phyloP scores from a whole-genome alignment of 148 eudicot genomes.

The Bassia scoparia region DNA sequence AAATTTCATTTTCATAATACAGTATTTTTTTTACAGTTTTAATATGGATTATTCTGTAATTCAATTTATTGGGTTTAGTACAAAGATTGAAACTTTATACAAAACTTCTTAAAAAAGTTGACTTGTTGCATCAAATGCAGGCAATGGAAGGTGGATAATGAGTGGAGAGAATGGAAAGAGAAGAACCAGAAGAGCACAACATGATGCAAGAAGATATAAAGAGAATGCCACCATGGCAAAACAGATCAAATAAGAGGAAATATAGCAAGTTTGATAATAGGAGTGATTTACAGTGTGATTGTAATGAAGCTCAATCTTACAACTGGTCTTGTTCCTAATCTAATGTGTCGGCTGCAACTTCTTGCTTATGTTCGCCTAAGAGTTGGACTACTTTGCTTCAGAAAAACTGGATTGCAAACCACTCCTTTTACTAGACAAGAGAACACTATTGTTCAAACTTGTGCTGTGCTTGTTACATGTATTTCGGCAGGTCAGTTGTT shows the following conservation, averaged over 20 bases:
- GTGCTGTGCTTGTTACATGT: constrained; percentile 86
- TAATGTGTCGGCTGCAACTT: constrained; percentile 85
- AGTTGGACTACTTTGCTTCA: constrained; percentile 62
- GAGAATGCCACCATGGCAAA: constrained; percentile 57
- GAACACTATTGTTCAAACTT: constrained; percentile 76
- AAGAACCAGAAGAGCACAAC: constrained; percentile 16
- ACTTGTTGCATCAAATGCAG: neutral
- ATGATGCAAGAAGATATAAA: constrained; percentile 34
- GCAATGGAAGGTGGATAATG: constrained; percentile 8
- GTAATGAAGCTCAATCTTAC: constrained; percentile 74
- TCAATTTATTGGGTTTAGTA: neutral
- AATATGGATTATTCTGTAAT: too few relatives aligned
- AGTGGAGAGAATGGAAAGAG: constrained; percentile 26
- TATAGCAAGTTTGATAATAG: constrained; percentile 54
- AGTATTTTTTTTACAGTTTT: too few relatives aligned
- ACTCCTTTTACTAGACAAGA: constrained; percentile 74
- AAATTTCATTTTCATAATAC: too few relatives aligned
- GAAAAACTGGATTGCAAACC: constrained; percentile 42
- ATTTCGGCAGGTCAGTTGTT: constrained; percentile 63
- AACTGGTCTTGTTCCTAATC: constrained; percentile 70
- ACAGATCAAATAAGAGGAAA: constrained; percentile 60
- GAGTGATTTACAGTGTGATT: constrained; percentile 65
- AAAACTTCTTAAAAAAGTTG: neutral
- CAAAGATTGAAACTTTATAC: too few relatives aligned
- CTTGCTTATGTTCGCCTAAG: constrained; percentile 53